Evolutionary conservation across 2,329 filamentous ascomycete species (phyloP).

Genomic region (Paraphoma sp.): DNA sequence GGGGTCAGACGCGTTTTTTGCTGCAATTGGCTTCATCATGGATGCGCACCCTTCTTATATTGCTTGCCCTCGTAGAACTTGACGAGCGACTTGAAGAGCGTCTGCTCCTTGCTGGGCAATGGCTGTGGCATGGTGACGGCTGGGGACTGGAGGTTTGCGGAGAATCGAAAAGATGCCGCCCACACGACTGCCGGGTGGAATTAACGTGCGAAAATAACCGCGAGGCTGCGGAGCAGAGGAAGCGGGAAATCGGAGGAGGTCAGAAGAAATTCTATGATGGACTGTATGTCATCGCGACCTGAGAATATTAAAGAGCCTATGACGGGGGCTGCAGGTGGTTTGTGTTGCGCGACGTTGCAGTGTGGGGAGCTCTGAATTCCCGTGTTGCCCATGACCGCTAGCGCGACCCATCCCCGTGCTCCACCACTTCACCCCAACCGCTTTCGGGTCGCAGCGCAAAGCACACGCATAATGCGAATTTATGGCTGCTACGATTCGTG

Average conservation of each 20-base stretch:
- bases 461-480: no score
- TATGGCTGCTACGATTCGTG: no score
- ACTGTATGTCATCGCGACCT: slow-evolving; percentile 17
- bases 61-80: slow-evolving; percentile 98
- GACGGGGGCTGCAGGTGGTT: slow-evolving; percentile 9
- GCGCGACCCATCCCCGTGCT: slow-evolving; percentile 21
- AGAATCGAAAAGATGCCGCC: slow-evolving; percentile 14
- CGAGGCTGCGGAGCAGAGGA: slow-evolving; percentile 4
- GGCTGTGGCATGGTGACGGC: slow-evolving; percentile 69
- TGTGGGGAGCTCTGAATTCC: slow-evolving; percentile 45
- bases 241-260: background rate
- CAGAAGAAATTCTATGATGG: slow-evolving; percentile 9
- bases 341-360: slow-evolving; percentile 27
- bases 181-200: slow-evolving; percentile 18
- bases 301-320: background rate
- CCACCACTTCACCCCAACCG: background rate
- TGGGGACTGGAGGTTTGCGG: slow-evolving; percentile 10
- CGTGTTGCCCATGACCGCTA: slow-evolving; percentile 32
- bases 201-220: slow-evolving; percentile 3
- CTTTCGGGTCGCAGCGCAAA: no score
- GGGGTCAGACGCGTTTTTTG: slow-evolving; percentile 28
- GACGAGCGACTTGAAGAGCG: slow-evolving; percentile 93
- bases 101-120: slow-evolving; percentile 84
- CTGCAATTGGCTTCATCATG: slow-evolving; percentile 4
- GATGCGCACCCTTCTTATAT: slow-evolving; percentile 77